Evolutionary conservation across 2,329 filamentous ascomycete species (phyloP).

Genomic region (Setomelanomma holmii): DNA sequence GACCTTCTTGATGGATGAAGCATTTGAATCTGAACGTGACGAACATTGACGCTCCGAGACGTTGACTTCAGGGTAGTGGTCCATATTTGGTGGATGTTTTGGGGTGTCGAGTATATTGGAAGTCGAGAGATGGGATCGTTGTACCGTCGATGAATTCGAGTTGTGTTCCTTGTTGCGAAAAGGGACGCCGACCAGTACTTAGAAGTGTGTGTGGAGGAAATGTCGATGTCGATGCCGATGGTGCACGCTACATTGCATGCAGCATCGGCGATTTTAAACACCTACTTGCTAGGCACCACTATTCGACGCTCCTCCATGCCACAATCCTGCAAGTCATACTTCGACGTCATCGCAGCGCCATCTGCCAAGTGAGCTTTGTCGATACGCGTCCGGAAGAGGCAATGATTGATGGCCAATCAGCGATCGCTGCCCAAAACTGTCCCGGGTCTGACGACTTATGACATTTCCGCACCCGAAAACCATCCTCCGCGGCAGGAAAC

Average conservation of each 20-base stretch:
- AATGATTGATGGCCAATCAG: constrained; percentile 25
- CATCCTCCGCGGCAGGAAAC: neutral
- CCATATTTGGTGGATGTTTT: constrained; percentile 17
- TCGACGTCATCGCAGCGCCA: constrained; percentile 22
- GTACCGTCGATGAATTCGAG: neutral
- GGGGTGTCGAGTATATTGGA: neutral
- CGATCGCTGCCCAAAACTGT: constrained; percentile 9
- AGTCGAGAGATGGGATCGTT: neutral
- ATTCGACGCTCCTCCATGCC: neutral
- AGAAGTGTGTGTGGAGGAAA: neutral
- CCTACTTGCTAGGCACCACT: neutral
- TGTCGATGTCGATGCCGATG: too few relatives aligned
- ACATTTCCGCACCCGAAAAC: neutral
- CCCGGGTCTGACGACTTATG: constrained; percentile 3
- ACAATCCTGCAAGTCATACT: constrained; percentile 13
- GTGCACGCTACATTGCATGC: too few relatives aligned
- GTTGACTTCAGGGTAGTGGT: constrained; percentile 32
- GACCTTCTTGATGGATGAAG: constrained; percentile 21
- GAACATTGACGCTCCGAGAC: constrained; percentile 26
- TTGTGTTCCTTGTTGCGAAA: neutral
- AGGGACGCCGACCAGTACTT: too few relatives aligned
- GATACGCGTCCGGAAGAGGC: constrained; percentile 12
- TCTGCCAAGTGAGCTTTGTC: constrained; percentile 20
- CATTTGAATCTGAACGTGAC: constrained; percentile 26
- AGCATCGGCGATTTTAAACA: neutral